Percentiles rank a stretch among this genome's conserved stretches.
phyloP scores from a whole-genome alignment of 345 rosid species.

The Eucalyptus dawsonii region DNA sequence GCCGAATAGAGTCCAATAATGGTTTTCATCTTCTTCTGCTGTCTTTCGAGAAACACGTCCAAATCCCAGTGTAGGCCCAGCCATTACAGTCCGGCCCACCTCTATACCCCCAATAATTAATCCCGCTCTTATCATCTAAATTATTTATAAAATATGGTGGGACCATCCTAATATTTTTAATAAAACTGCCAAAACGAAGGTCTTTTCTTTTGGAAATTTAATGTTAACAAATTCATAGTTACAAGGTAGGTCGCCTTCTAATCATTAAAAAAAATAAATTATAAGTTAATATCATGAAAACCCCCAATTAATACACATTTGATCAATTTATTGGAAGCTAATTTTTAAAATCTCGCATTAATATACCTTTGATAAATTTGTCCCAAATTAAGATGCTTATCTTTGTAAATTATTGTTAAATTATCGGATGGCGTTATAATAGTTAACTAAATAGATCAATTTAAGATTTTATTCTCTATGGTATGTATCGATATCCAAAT shows the following conservation, averaged over 20 bases:
- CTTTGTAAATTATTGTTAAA: too few relatives aligned
- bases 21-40: background rate
- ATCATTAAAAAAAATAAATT: background rate
- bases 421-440: too few relatives aligned
- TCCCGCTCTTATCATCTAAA: background rate
- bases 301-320: too few relatives aligned
- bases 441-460: fast-evolving
- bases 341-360: too few relatives aligned
- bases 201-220: background rate
- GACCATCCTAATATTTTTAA: background rate
- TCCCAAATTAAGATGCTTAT: too few relatives aligned
- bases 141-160: background rate
- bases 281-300: too few relatives aligned
- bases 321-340: fast-evolving
- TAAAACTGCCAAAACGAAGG: background rate
- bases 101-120: background rate
- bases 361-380: too few relatives aligned
- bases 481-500: too few relatives aligned
- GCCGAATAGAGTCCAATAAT: background rate
- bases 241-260: background rate
- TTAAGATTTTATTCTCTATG: too few relatives aligned
- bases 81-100: background rate
- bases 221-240: background rate
- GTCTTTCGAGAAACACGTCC: background rate
- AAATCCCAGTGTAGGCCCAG: background rate